Evolutionary conservation across 1,284 basidiomycete genomes (phyloP).

Genomic region (Sporisorium graminicola): DNA sequence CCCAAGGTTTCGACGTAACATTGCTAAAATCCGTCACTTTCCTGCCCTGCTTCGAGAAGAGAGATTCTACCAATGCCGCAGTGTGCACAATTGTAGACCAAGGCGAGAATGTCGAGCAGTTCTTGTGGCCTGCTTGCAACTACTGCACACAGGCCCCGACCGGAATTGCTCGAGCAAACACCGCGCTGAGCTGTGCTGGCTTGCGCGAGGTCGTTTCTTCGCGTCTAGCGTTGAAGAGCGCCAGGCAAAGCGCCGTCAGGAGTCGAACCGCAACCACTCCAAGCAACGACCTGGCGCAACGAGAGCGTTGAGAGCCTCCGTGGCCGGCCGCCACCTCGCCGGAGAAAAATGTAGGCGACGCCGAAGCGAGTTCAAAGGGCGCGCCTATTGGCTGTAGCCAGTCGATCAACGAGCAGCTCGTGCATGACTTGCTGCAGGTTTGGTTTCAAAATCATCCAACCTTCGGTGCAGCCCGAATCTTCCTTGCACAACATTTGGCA

Average conservation of each 20-base stretch:
- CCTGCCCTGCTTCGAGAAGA: slow-evolving; percentile 1
- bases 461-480: not conserved
- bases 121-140: no score
- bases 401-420: slow-evolving; percentile 29
- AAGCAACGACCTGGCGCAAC: slow-evolving; percentile 2
- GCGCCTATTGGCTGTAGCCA: slow-evolving; percentile 29
- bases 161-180: not conserved
- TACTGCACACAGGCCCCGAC: no score
- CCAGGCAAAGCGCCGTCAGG: not conserved
- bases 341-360: slow-evolving; percentile 7
- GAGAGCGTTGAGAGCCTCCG: not conserved
- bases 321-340: not conserved
- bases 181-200: not conserved
- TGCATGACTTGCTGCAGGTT: slow-evolving; percentile 26
- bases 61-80: not conserved
- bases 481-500: not conserved
- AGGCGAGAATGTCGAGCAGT: not conserved
- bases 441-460: not conserved
- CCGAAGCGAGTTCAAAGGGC: slow-evolving; percentile 7
- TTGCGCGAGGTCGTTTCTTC: not conserved
- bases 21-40: not conserved
- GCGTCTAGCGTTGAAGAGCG: not conserved
- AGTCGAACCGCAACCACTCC: not conserved
- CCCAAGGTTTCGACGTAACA: not conserved
- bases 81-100: not conserved